Base-by-base conservation (phyloP, 179 eudicot species). In the Vitellaria paradoxa region DNA sequence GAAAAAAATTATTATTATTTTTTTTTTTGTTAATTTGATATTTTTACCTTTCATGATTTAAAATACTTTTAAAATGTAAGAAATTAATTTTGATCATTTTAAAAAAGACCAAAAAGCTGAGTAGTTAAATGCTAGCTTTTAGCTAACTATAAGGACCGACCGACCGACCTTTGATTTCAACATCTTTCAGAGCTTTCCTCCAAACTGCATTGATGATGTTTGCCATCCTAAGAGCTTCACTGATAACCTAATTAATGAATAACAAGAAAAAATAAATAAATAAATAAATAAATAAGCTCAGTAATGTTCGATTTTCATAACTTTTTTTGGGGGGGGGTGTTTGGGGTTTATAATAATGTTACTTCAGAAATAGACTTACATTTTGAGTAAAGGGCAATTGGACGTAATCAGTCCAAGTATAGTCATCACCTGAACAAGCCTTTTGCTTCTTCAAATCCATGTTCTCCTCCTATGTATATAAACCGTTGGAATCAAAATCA, bases 201-300 rank as follows among this genome's bases (percentile, higher is more conserved):
- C 99, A 95, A 68, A 93, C 84, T 10, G 97, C 98, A 78, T 95
- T 93, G 78, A 93, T 88, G 77, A 95, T 91, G 79, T 95, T 95
- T 63, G 92, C 95, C 96, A 93, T 82, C 77, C 99, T 83, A 67
- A 95, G 91, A n/a, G 99, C 93, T 91, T 95, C 99, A 88, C 81
- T 95, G 69, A 95, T 95, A 26, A 93, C 98, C 99, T 95, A 78
- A 47, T 67, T 45, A 74, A 66, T 4, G 12, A 61, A 63, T 0
- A 69, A 57, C 0, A 23, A 65, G 17, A 26, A 79, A n/a, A 40
- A 4, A 26, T 26, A 24, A 7, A 23, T 23, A 20, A 14, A 0
- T 56, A 56, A 11, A 11, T 7, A 18, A 57, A 6, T 9, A 13
- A 57, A 7, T 50, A 3, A 50, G 11, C 12, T 7, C 0, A 12